Evolutionary conservation across 2,329 filamentous ascomycete genomes (phyloP).

Genomic region (Dryadomyces sulphureus): DNA sequence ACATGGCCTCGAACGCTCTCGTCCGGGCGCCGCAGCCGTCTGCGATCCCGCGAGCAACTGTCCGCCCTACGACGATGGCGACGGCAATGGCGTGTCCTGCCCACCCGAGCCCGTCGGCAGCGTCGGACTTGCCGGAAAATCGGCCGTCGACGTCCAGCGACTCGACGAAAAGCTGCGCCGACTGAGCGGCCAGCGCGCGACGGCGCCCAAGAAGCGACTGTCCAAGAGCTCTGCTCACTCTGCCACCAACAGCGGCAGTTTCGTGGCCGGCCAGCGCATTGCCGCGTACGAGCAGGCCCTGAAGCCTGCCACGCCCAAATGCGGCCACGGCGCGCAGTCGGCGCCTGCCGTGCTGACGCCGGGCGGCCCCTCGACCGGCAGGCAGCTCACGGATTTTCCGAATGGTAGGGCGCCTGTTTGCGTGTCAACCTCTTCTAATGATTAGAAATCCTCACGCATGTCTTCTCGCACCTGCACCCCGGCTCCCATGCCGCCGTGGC

Average conservation of each 20-base stretch:
- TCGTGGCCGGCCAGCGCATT: constrained; percentile 36
- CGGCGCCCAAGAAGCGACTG: not conserved
- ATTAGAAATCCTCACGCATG: constrained; percentile 79
- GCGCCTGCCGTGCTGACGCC: constrained; percentile 1
- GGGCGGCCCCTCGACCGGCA: constrained; percentile 16
- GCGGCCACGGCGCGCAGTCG: constrained; percentile 14
- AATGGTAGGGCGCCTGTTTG: constrained; percentile 46
- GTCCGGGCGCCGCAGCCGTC: constrained; percentile 22
- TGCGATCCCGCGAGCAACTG: constrained; percentile 7
- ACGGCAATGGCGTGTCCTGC: not conserved
- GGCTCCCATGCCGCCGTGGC: constrained; percentile 70
- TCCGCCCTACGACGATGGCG: not conserved
- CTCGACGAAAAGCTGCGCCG: constrained; percentile 36
- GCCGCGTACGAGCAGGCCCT: constrained; percentile 47
- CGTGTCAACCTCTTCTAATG: not conserved
- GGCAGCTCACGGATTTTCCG: constrained; percentile 46
- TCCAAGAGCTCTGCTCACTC: constrained; percentile 14
- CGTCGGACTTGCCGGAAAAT: constrained; percentile 2
- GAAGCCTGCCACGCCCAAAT: constrained; percentile 25
- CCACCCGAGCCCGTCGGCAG: constrained; percentile 9
- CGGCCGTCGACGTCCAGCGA: constrained; percentile 23
- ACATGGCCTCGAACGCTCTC: constrained; percentile 40
- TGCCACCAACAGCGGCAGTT: no score
- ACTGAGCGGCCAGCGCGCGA: constrained; percentile 26
- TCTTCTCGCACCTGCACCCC: constrained; percentile 78